phyloP scores from a whole-genome alignment of 805 yeast species.

The Zygotorulaspora florentina region DNA sequence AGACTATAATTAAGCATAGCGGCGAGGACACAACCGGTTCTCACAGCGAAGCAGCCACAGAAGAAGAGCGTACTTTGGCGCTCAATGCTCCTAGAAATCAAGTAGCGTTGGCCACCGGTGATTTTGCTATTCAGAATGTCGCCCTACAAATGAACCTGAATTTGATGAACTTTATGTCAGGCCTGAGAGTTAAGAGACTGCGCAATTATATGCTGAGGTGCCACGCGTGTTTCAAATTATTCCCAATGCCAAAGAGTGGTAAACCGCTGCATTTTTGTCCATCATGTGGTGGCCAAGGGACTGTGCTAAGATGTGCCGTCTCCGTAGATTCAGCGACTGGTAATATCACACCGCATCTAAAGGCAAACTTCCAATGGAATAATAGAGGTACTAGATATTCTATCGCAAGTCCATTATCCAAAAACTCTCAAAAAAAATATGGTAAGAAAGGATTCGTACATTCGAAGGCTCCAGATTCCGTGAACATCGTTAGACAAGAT shows the following conservation, averaged over 20 bases:
- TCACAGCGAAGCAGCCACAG: conserved; percentile 37
- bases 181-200: conserved; percentile 77
- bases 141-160: conserved; percentile 86
- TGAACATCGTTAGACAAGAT: conserved; percentile 76
- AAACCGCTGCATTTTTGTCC: conserved; percentile 87
- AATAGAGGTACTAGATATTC: conserved; percentile 80
- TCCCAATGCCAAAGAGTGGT: conserved; percentile 74
- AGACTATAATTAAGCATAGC: conserved; percentile 63
- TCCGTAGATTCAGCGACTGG: conserved; percentile 78
- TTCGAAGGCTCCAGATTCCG: conserved; percentile 48
- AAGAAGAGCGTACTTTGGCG: conserved; percentile 21
- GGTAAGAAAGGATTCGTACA: conserved; percentile 83
- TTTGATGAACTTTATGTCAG: conserved; percentile 78
- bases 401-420: conserved; percentile 82
- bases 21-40: conserved; percentile 48
- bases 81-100: conserved; percentile 41
- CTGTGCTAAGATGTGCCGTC: conserved; percentile 85
- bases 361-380: conserved; percentile 90
- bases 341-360: conserved; percentile 78
- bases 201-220: conserved; percentile 93
- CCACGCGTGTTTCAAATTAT: conserved; percentile 88
- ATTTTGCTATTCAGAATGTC: conserved; percentile 96
- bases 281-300: conserved; percentile 83
- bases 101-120: conserved; percentile 89
- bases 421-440: conserved; percentile 59